phyloP scores from a whole-genome alignment of 164 flowering plant genomes.

The Magnolia officinalis region DNA sequence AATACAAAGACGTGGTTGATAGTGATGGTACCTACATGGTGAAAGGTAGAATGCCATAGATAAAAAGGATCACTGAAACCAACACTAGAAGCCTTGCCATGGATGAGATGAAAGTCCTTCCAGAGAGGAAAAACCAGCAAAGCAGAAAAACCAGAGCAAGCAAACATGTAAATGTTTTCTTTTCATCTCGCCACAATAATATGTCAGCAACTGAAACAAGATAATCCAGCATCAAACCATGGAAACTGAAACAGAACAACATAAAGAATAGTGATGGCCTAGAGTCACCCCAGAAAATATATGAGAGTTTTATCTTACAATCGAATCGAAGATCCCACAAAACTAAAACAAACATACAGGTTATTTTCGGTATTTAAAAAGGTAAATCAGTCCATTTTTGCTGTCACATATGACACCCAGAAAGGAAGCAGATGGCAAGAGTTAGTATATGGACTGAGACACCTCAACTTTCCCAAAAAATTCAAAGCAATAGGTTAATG shows the following conservation, averaged over 20 bases:
- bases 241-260: background rate
- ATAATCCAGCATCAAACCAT: conserved; percentile 22
- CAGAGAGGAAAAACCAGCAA: conserved; percentile 79
- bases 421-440: background rate
- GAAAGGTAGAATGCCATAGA: conserved; percentile 45
- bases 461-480: background rate
- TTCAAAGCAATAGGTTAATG: background rate
- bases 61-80: conserved; percentile 33
- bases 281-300: background rate
- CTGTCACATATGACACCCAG: background rate
- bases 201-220: conserved; percentile 79
- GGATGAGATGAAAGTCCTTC: conserved; percentile 70
- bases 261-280: background rate
- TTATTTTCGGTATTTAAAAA: background rate
- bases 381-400: background rate
- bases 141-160: conserved; percentile 38
- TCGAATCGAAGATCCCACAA: background rate
- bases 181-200: conserved; percentile 90
- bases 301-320: background rate
- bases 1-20: conserved; percentile 1
- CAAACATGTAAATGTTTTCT: conserved; percentile 60
- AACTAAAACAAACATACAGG: background rate
- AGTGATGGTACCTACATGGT: conserved; percentile 50
- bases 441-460: background rate
- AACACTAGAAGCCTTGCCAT: conserved; percentile 57